Conservation (phyloP, 257 asterid species). For the Paraleonurus japonicus region DNA sequence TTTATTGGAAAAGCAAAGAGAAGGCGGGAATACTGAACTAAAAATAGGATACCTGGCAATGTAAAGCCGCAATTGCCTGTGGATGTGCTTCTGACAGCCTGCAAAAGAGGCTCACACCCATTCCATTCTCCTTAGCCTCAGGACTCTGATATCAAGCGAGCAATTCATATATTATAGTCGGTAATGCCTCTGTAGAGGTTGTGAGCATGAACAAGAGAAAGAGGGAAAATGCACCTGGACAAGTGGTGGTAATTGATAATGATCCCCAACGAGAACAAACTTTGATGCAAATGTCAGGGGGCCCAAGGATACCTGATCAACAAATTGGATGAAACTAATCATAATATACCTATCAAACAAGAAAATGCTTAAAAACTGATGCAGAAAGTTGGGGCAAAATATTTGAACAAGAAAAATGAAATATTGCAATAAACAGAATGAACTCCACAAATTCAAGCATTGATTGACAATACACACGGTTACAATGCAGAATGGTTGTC, state of each 20-base stretch:
- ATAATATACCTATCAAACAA: slow-evolving; percentile 9
- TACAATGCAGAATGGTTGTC: background rate
- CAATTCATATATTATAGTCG: slow-evolving; percentile 25
- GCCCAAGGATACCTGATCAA: slow-evolving; percentile 83
- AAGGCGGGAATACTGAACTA: slow-evolving; percentile 2
- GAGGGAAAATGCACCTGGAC: slow-evolving; percentile 61
- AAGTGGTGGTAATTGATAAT: slow-evolving; percentile 97
- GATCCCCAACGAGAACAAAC: slow-evolving; percentile 98
- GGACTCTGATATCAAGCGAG: slow-evolving; percentile 56
- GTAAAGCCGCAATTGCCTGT: slow-evolving; percentile 93
- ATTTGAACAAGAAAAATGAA: slow-evolving; percentile 14
- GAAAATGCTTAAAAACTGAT: slow-evolving; percentile 9
- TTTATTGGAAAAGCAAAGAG: slow-evolving; percentile 11
- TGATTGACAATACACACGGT: background rate
- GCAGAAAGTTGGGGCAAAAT: slow-evolving; percentile 17
- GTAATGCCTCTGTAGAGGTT: slow-evolving; percentile 29
- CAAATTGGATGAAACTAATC: slow-evolving; percentile 17
- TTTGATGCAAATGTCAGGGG: slow-evolving; percentile 84
- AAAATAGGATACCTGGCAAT: slow-evolving; percentile 63
- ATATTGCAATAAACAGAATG: background rate
- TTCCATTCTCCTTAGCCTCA: slow-evolving; percentile 94
- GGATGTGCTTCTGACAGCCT: slow-evolving; percentile 98
- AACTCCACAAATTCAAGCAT: background rate
- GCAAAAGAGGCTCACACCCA: slow-evolving; percentile 85
- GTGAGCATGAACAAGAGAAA: slow-evolving; percentile 18